phyloP scores from a whole-genome alignment of 192 early-diverging fungal genomes.

The Dispira simplex region DNA sequence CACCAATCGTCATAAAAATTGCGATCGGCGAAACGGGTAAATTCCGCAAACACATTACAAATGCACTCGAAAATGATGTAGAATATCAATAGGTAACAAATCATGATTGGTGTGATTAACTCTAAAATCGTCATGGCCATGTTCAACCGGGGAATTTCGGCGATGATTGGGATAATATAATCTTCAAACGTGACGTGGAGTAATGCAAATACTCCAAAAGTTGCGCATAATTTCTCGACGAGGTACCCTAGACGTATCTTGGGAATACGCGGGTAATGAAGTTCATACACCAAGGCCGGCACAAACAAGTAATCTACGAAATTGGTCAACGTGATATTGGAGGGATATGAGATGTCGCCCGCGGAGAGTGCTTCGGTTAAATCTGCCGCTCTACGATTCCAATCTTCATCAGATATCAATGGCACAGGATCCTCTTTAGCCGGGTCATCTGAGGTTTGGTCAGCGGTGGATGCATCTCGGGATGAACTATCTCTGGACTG shows the following conservation, averaged over 20 bases:
- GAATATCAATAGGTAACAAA: conserved; percentile 82
- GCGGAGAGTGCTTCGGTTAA: conserved; percentile 39
- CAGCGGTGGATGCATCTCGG: background rate
- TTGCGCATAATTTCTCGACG: conserved; percentile 68
- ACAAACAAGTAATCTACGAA: conserved; percentile 77
- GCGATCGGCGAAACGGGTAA: conserved; percentile 88
- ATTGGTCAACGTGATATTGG: conserved; percentile 66
- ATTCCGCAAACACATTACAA: conserved; percentile 89
- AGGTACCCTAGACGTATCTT: conserved; percentile 76
- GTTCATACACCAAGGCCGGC: conserved; percentile 85
- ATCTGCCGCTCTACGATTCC: conserved; percentile 24
- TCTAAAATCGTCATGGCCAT: conserved; percentile 40
- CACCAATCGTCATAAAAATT: conserved; percentile 99
- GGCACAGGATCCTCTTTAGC: background rate
- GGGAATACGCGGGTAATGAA: conserved; percentile 79
- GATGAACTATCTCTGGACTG: background rate
- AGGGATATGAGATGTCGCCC: conserved; percentile 47
- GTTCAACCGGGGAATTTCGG: conserved; percentile 31
- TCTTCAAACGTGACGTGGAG: conserved; percentile 78
- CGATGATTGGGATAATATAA: conserved; percentile 69
- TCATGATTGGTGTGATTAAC: conserved; percentile 79
- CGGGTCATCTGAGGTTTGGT: background rate
- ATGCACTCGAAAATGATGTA: conserved; percentile 96
- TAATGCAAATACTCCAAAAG: conserved; percentile 59
- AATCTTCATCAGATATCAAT: conserved; percentile 1